These are phyloP conservation scores for Trichoderma harzianum DNA, from an alignment of 2,329 filamentous ascomycete genomes.

Conservation along the genomic window DNA sequence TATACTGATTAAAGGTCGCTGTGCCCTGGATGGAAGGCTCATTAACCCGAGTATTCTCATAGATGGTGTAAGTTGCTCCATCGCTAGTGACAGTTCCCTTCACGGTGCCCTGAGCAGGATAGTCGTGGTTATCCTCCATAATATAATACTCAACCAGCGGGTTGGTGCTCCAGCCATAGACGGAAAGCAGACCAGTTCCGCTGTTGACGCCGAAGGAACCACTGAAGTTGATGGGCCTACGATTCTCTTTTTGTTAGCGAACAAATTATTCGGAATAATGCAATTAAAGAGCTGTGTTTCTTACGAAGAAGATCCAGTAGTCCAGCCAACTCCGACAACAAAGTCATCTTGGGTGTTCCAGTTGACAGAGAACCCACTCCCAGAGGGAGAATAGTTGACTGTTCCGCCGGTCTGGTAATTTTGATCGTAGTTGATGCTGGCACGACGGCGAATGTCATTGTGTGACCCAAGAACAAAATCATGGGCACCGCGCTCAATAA, in stretches of 20 bases:
- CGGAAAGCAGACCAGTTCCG: conserved; percentile 35
- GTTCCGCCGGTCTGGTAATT: conserved; percentile 21
- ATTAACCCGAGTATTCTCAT: conserved; percentile 37
- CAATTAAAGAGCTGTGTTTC: not conserved
- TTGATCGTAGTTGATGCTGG: conserved; percentile 22
- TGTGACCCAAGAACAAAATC: conserved; percentile 10
- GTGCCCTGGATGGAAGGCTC: conserved; percentile 49
- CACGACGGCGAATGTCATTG: conserved; percentile 3
- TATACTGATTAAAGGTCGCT: conserved; percentile 49
- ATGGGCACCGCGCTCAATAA: conserved; percentile 5
- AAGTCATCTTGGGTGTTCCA: conserved; percentile 22
- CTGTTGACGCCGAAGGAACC: conserved; percentile 20
- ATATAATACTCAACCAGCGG: conserved; percentile 40
- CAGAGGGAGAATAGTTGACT: conserved; percentile 19
- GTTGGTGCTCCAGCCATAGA: conserved; percentile 39
- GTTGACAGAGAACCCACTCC: conserved; percentile 19
- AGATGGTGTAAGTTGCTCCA: conserved; percentile 38
- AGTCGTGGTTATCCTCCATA: conserved; percentile 37
- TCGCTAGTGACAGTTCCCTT: conserved; percentile 36
- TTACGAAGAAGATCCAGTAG: conserved; percentile 10
- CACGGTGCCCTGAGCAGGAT: conserved; percentile 33
- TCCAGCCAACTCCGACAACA: conserved; percentile 22
- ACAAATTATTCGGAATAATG: not conserved
- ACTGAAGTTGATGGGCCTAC: conserved; percentile 2
- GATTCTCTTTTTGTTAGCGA: not conserved